These are phyloP conservation scores for Scopulariopsis brevicaulis DNA, from an alignment of 2,329 filamentous ascomycete genomes.

Conservation along the genomic window DNA sequence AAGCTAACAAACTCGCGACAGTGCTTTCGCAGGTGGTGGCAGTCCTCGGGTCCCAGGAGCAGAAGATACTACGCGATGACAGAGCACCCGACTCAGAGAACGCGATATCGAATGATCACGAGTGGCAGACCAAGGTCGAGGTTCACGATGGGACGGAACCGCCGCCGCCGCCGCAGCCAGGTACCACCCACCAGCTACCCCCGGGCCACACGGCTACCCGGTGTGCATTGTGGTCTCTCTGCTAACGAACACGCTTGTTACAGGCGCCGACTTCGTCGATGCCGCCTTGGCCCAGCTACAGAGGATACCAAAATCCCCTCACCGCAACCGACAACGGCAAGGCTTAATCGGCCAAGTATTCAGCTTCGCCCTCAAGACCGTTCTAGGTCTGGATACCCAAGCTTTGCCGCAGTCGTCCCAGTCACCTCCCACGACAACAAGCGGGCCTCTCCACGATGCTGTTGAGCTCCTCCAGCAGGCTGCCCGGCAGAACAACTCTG, in stretches of 20 bases:
- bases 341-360: conserved; percentile 29
- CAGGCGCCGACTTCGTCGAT: conserved; percentile 42
- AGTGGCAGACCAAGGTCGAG: not conserved
- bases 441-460: conserved; percentile 34
- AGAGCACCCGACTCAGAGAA: not conserved
- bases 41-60: conserved; percentile 1
- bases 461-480: conserved; percentile 41
- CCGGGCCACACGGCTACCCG: not conserved
- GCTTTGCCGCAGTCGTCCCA: conserved; percentile 30
- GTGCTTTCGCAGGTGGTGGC: conserved; percentile 4
- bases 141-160: not conserved
- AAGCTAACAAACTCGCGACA: not conserved
- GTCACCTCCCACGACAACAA: conserved; percentile 19
- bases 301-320: conserved; percentile 34
- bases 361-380: conserved; percentile 31
- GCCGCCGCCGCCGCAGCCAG: not conserved
- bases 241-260: conserved; percentile 4
- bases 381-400: conserved; percentile 37
- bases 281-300: conserved; percentile 36
- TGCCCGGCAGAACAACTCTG: conserved; percentile 50
- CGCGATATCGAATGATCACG: not conserved
- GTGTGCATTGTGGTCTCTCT: not conserved
- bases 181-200: not conserved
- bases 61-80: not conserved
- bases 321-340: conserved; percentile 29